phyloP scores from a whole-genome alignment of 2,329 filamentous ascomycete genomes.

The Colletotrichum musae region DNA sequence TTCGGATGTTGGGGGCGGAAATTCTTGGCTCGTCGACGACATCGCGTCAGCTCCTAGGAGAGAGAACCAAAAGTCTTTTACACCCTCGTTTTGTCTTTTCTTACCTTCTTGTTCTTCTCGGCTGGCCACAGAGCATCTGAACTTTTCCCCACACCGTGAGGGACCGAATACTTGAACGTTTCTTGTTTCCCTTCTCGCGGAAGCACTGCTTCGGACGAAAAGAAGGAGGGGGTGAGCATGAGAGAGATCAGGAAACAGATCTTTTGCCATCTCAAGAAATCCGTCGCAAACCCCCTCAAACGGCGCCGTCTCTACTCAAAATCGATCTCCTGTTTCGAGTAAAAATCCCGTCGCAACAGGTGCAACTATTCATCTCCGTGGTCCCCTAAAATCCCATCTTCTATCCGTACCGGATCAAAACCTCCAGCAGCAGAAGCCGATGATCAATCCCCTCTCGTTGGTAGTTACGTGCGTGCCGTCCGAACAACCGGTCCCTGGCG shows the following conservation, averaged over 20 bases:
- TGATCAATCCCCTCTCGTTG: too few species aligned
- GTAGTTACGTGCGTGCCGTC: slow-evolving; percentile 3
- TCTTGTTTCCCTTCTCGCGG: neutral
- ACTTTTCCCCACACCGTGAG: too few species aligned
- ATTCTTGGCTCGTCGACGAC: neutral
- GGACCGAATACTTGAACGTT: too few species aligned
- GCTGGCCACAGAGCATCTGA: too few species aligned
- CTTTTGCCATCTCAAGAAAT: slow-evolving; percentile 13
- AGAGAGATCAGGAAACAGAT: neutral
- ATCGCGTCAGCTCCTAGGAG: neutral
- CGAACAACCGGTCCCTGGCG: slow-evolving; percentile 14
- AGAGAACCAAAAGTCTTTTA: too few species aligned
- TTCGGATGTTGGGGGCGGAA: neutral
- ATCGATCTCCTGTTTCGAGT: too few species aligned
- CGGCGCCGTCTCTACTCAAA: too few species aligned
- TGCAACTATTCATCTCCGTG: neutral
- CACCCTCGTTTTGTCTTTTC: neutral
- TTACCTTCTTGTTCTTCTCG: too few species aligned
- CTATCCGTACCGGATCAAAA: slow-evolving; percentile 2
- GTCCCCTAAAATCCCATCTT: neutral
- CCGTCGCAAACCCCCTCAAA: neutral
- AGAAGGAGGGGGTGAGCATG: slow-evolving; percentile 2
- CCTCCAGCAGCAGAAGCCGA: slow-evolving; percentile 16
- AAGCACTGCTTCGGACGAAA: slow-evolving; percentile 1
- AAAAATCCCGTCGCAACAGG: too few species aligned